A percentile compares a stretch with the other conserved stretches of the same genome.
These are phyloP conservation scores for Penicillium hordei DNA, from an alignment of 2,329 filamentous ascomycete genomes.

Conservation along the genomic window DNA sequence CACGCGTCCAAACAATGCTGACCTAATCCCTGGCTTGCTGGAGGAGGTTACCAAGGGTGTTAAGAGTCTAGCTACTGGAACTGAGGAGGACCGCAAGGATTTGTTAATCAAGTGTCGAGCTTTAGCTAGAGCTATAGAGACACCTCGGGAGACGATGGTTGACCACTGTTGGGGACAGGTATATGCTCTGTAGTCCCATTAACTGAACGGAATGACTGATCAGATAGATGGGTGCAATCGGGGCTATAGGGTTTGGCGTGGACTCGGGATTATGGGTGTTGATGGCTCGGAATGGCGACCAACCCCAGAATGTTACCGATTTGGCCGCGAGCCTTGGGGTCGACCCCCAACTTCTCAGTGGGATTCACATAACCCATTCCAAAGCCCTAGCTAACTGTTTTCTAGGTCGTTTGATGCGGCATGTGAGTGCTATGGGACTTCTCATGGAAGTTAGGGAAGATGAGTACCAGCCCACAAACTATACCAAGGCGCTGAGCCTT, in stretches of 20 bases:
- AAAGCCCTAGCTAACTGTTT: not conserved
- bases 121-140: constrained; percentile 11
- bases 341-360: constrained; percentile 21
- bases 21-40: not conserved
- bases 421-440: constrained; percentile 21
- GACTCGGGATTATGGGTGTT: constrained; percentile 5
- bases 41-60: not conserved
- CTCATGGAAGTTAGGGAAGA: constrained; percentile 1
- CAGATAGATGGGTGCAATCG: not conserved
- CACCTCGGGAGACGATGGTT: constrained; percentile 17
- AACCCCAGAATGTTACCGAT: constrained; percentile 4
- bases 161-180: constrained; percentile 12
- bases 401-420: constrained; percentile 34
- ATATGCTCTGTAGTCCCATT: not conserved
- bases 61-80: not conserved
- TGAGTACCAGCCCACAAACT: constrained; percentile 4
- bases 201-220: not conserved
- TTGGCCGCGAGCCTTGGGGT: constrained; percentile 2
- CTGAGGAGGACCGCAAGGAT: not conserved
- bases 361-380: not conserved
- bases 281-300: constrained; percentile 10
- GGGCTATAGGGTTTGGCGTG: constrained; percentile 3
- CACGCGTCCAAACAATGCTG: not conserved
- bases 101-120: not conserved
- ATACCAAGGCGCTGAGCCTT: constrained; percentile 1